These are phyloP conservation scores for Oryza meridionalis DNA, from an alignment of 176 grass and related monocot genomes.

Conservation along the genomic window DNA sequence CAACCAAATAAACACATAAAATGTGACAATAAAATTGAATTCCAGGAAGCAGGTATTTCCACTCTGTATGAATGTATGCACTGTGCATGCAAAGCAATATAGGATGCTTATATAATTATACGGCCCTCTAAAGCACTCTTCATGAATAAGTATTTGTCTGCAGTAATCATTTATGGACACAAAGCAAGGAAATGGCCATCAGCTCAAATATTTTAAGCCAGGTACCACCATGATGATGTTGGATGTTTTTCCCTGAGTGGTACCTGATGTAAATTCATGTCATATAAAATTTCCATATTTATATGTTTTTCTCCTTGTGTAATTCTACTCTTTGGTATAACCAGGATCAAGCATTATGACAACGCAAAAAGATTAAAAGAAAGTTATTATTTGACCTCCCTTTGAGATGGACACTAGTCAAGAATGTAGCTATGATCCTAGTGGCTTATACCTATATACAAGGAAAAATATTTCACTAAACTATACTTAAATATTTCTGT, in stretches of 20 bases:
- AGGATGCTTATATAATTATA: conserved; percentile 5
- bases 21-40: conserved; percentile 11
- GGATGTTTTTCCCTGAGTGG: conserved; percentile 9
- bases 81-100: background rate
- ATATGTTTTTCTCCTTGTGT: conserved; percentile 5
- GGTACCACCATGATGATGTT: background rate
- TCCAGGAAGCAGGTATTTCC: conserved; percentile 19
- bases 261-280: conserved; percentile 20
- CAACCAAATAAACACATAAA: conserved; percentile 30
- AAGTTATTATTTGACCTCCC: background rate
- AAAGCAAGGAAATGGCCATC: background rate
- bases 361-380: background rate
- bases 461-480: conserved; percentile 2
- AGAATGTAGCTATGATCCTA: background rate
- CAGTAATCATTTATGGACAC: background rate
- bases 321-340: background rate
- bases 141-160: conserved; percentile 17
- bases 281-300: background rate
- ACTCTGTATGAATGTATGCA: background rate
- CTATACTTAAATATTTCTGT: conserved; percentile 3
- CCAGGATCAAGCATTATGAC: background rate
- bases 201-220: background rate
- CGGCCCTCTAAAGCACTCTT: background rate
- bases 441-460: background rate
- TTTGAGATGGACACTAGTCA: background rate